Percentiles rank a stretch among this genome's conserved stretches.
These are phyloP conservation scores for Artemisia tridentata DNA, from an alignment of 129 eudicot species.

Conservation along the genomic window DNA sequence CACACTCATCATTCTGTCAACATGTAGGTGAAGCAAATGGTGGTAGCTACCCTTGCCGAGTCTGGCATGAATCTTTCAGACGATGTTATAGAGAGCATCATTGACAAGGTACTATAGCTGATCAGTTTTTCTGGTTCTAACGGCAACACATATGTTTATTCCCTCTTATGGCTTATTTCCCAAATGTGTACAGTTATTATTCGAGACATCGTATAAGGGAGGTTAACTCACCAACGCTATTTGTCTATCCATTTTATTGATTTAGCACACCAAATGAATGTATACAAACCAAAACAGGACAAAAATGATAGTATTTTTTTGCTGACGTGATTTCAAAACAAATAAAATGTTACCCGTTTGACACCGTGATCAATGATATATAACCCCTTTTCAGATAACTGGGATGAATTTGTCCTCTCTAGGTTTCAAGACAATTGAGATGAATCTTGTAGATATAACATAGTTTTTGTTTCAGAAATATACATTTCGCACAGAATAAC, in stretches of 20 bases:
- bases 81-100: conserved; percentile 73
- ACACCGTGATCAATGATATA: background rate
- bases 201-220: too few species aligned
- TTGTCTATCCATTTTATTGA: too few species aligned
- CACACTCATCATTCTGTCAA: background rate
- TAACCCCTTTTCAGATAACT: background rate
- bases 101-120: conserved; percentile 38
- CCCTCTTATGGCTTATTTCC: background rate
- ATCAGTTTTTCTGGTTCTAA: conserved; percentile 8
- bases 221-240: too few species aligned
- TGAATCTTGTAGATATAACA: background rate
- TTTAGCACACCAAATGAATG: too few species aligned
- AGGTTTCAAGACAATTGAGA: conserved; percentile 4
- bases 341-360: background rate
- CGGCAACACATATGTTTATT: background rate
- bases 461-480: background rate
- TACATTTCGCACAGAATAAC: background rate
- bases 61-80: conserved; percentile 97
- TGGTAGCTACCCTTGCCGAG: conserved; percentile 90
- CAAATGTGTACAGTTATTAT: too few species aligned
- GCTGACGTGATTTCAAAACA: background rate
- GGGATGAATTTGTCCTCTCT: background rate
- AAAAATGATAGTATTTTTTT: background rate
- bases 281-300: too few species aligned
- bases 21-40: conserved; percentile 93